A percentile compares a stretch with the other conserved stretches of the same genome.
Conservation (phyloP, 345 rosid species). For the Gossypium turneri region DNA sequence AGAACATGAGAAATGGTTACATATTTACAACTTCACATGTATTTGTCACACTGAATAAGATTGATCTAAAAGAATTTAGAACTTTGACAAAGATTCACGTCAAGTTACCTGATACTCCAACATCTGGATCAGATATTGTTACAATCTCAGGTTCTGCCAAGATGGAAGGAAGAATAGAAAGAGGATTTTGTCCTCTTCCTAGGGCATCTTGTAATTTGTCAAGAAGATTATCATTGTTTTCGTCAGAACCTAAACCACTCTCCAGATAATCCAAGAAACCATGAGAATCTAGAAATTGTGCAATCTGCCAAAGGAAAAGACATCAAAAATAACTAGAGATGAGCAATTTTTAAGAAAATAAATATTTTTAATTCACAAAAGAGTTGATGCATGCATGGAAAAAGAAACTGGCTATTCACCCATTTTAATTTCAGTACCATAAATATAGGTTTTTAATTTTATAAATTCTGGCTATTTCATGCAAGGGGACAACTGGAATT, state of each 20-base stretch:
- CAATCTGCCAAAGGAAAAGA: conserved; percentile 47
- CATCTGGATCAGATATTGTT: conserved; percentile 84
- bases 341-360: not conserved
- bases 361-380: not conserved
- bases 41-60: not conserved
- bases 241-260: conserved; percentile 69
- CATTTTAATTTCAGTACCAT: not conserved
- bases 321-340: not conserved
- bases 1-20: conserved; percentile 14
- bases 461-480: not conserved
- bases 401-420: not conserved
- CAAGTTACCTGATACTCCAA: conserved; percentile 60
- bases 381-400: not conserved
- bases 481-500: not conserved
- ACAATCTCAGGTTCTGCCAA: conserved; percentile 72
- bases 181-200: conserved; percentile 92
- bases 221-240: conserved; percentile 68
- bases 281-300: conserved; percentile 73
- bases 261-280: conserved; percentile 92
- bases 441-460: not conserved
- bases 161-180: conserved; percentile 66
- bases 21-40: not conserved
- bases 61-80: not conserved
- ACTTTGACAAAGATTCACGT: conserved; percentile 14
- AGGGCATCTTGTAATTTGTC: conserved; percentile 95